Base-by-base conservation (phyloP, 352 stramenopile species). In the Hyaloperonospora arabidopsidis region DNA sequence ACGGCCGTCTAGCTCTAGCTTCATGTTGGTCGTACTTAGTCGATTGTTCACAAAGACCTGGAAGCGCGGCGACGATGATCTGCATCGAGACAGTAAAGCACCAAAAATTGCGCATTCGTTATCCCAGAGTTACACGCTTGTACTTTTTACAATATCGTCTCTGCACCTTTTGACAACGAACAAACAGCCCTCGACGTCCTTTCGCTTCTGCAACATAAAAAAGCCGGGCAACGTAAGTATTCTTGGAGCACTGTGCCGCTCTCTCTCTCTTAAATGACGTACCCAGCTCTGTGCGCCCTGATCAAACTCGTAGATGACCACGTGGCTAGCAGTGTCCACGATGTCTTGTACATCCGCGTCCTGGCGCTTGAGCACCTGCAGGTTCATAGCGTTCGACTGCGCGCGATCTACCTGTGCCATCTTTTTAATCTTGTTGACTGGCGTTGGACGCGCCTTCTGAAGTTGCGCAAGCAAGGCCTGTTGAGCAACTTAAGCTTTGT, bases 31-130 rank as follows among this genome's bases (percentile, higher is more conserved):
- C 47, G 84, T 93, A 59, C 78, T 93, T 57, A 93, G 52, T n/a
- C 84, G 84, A 60, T 93, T 93, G 62, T 89, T 93, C n/a, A 93
- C 79, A 45, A 86, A 87, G 50, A 93, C 82, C 70, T 93, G 84
- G 65, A 89, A 91, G 45, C 76, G 79, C 28, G 84, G 84, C 18
- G 79, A 63, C 43, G 79, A 78, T 48, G 77, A 84, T 70, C 81
- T 90, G 28, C 45, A 45, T 38, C 11, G 54, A 0, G 18, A 49
- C 21, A 41, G 35, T 10, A 15, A 5, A 41, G 13, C 13, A 41
- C 12, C n/a, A 15, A 15, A 18, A 18, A 5, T 41, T 41, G n/a
- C 13, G 2, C 35, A 4, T 17, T 41, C 5, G 12, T 17, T 41
- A n/a, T n/a, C n/a, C 12, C 12, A 3, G 12, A 15, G 5, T 15